Percentiles rank a stretch among this genome's conserved stretches.
phyloP scores from a whole-genome alignment of 352 stramenopile genomes.

The Nothophytophthora sp. region DNA sequence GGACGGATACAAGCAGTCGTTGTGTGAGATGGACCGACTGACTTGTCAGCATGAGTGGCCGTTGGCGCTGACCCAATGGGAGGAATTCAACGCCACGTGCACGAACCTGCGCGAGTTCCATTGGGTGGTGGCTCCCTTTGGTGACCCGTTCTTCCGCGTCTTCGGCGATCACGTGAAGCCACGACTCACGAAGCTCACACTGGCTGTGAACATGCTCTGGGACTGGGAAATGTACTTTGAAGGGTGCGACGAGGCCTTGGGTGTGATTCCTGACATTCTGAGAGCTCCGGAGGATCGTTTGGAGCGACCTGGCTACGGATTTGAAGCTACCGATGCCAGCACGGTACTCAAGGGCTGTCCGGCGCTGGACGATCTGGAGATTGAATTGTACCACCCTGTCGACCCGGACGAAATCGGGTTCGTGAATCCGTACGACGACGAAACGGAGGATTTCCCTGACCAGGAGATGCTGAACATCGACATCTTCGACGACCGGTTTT shows the following conservation, averaged over 20 bases:
- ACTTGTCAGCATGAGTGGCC: conserved; percentile 28
- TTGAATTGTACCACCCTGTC: conserved; percentile 34
- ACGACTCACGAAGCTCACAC: conserved; percentile 19
- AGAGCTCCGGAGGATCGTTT: not conserved
- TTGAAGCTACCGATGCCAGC: conserved; percentile 19
- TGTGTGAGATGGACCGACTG: conserved; percentile 31
- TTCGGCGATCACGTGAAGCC: conserved; percentile 37
- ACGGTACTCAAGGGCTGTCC: conserved; percentile 29
- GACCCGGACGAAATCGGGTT: conserved; percentile 24
- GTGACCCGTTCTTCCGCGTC: conserved; percentile 32
- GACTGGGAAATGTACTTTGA: conserved; percentile 33
- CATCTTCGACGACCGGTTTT: conserved; percentile 39
- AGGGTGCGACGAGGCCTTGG: not conserved
- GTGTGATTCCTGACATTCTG: conserved; percentile 3
- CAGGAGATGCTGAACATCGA: conserved; percentile 20
- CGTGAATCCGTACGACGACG: conserved; percentile 19
- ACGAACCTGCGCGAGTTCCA: conserved; percentile 32
- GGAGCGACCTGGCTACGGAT: conserved; percentile 8
- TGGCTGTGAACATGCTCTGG: conserved; percentile 45
- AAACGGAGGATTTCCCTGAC: conserved; percentile 15
- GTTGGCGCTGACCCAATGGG: conserved; percentile 21
- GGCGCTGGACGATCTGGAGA: conserved; percentile 21
- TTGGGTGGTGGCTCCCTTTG: conserved; percentile 33
- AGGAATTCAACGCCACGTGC: conserved; percentile 26
- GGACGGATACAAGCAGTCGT: conserved; percentile 31